phyloP scores from a whole-genome alignment of 257 asterid genomes.

The Solanum piurae region DNA sequence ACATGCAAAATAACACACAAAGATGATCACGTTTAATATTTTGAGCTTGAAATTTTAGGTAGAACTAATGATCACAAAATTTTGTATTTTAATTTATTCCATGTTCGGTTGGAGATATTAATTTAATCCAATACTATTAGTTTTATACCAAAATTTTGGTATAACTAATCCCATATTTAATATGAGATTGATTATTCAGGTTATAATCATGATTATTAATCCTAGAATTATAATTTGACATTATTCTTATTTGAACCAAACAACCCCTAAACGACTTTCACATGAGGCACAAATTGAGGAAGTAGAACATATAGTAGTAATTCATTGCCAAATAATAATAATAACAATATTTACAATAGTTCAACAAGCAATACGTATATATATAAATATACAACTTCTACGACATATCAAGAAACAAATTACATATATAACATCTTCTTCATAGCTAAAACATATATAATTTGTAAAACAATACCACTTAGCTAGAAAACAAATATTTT shows the following conservation, averaged over 20 bases:
- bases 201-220: not conserved
- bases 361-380: not conserved
- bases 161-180: not conserved
- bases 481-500: not conserved
- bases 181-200: not conserved
- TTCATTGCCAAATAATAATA: not conserved
- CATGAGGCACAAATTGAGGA: not conserved
- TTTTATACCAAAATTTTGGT: not conserved
- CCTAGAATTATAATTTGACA: not conserved
- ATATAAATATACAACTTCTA: not conserved
- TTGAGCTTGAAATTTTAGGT: not conserved
- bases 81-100: not conserved
- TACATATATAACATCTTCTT: not conserved
- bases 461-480: not conserved
- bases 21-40: not conserved
- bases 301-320: not conserved
- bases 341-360: not conserved
- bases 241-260: not conserved
- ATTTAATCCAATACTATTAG: not conserved
- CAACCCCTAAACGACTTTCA: not conserved
- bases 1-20: not conserved
- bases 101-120: not conserved
- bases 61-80: not conserved
- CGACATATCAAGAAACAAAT: not conserved
- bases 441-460: not conserved